Base-by-base conservation (phyloP, 176 grass and related monocot species). In the Cenchrus purpureus region DNA sequence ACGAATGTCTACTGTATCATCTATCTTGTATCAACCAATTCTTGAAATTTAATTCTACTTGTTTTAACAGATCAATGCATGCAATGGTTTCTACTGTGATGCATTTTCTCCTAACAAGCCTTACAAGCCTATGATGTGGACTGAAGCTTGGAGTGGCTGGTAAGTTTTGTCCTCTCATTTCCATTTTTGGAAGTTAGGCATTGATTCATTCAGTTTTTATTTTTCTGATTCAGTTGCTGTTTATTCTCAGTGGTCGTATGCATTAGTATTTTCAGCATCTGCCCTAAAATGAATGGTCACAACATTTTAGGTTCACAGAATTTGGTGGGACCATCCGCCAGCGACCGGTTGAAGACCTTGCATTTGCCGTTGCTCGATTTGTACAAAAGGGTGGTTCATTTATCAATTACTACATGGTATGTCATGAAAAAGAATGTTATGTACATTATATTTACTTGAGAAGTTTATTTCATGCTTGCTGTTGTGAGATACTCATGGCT, bases 141-240 rank as follows among this genome's bases (percentile, higher is more conserved):
- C 97, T 59, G 97, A 99, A 97, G 94, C 97, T 89, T 99, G 97
- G 97, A 99, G 91, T 88, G 97, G 97, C 31, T 99, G 97, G 97
- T 99, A 92, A 67, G 51, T 82, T 89, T 51, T 77, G 45, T n/a
- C 40, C 17, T 32, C 4, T 58, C 2, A 50, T n/a, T 7, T 45
- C 64, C 20, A n/a, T 71, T 43, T 58, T 6, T 4, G 40, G 20
- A 66, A 42, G 20, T 5, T 20, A 86, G 57, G 28, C 7, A 7
- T 19, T 85, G 8, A 17, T 51, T 46, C 20, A 8, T 29, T 69
- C 44, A 51, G 13, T 8, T 43, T 9, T 49, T 69, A 89, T 52
- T 25, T 71, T 63, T 76, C 0, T 20, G 7, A 59, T 73, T 79
- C 37, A 51, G 49, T 51, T 51, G 12, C 49, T 79, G 32, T 66